Evolutionary conservation across 2,329 filamentous ascomycete species (phyloP), one percentile per base, ranked within the genome.

Genomic region (Trichoderma endophyticum): DNA sequence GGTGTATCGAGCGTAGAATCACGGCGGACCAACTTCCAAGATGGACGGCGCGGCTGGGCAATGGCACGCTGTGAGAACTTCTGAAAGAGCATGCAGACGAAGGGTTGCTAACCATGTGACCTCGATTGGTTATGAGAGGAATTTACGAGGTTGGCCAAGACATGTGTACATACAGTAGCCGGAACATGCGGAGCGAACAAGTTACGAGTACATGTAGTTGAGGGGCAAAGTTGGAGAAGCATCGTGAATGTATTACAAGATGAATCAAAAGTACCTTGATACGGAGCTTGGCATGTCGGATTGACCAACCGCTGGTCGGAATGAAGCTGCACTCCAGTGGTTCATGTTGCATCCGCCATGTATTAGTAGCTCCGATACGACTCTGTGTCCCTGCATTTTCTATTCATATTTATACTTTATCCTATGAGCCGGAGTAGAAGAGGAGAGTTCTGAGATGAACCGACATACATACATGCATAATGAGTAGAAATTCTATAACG

Each of bases 251-350:
- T 51, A 51, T 43, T 43, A n/a, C 7, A 60, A 51, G 34, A 24
- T n/a, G 56, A 21, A 51, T 51, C 65, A 69, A 69, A 68, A 69
- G 56, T 69, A n/a, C 56, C 65, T 51, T 6, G 65, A 48, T 12
- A 60, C 32, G 48, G 43, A 66, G 48, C 28, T 54, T 24, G 15
- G 39, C 63, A 61, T 24, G 21, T 12, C 3, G 54, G 15, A 68
- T 68, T 34, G 54, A 9, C 54, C 56, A 57, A 57, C 30, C 48
- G 34, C 18, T 14, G 18, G 8, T 34, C 15, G 32, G 48, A 26
- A 56, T 36, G 28, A 56, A 14, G 14, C 6, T 24, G 60, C 9
- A 43, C 34, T 26, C 60, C n/a, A 54, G 18, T 60, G 18, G 18
- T 65, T 34, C 34, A 32, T 6, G 43, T 54, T 36, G 28, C 62